phyloP scores from a whole-genome alignment of 768 basidiomycete species.

The Collybia sp. region DNA sequence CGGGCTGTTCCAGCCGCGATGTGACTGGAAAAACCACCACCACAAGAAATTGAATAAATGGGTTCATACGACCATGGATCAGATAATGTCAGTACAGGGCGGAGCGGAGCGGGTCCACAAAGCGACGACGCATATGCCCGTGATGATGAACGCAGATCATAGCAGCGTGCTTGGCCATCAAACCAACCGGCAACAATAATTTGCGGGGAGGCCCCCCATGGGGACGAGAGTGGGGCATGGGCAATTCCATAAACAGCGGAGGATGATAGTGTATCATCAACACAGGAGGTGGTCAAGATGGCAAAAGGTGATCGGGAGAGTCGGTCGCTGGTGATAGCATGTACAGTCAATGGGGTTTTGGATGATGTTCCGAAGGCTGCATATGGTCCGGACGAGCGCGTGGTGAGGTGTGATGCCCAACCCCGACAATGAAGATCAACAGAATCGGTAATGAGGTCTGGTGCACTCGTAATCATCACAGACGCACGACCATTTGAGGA shows the following conservation, averaged over 20 bases:
- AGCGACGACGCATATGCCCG: constrained; percentile 9
- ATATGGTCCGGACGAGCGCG: constrained; percentile 47
- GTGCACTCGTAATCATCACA: constrained; percentile 18
- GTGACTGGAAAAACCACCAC: constrained; percentile 62
- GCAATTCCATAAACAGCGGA: constrained; percentile 75
- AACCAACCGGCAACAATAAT: constrained; percentile 80
- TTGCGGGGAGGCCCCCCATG: constrained; percentile 68
- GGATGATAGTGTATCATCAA: constrained; percentile 16
- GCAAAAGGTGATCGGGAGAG: constrained; percentile 45
- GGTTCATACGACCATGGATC: constrained; percentile 73
- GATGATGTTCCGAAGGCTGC: constrained; percentile 69
- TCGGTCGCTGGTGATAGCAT: constrained; percentile 43
- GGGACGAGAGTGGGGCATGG: constrained; percentile 52
- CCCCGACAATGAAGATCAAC: constrained; percentile 48
- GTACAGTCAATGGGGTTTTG: constrained; percentile 50
- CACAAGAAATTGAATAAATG: constrained; percentile 71
- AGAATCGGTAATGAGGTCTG: constrained; percentile 15
- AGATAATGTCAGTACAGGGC: constrained; percentile 53
- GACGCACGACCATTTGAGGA: constrained; percentile 50
- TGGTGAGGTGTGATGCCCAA: constrained; percentile 60
- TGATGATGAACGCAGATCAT: constrained; percentile 63
- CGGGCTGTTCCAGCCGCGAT: constrained; percentile 75
- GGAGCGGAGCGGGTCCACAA: constrained; percentile 29
- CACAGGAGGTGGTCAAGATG: constrained; percentile 32
- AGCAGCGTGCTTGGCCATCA: constrained; percentile 67